Evolutionary conservation across 257 asterid genomes (phyloP).

Genomic region (Mitragyna speciosa): DNA sequence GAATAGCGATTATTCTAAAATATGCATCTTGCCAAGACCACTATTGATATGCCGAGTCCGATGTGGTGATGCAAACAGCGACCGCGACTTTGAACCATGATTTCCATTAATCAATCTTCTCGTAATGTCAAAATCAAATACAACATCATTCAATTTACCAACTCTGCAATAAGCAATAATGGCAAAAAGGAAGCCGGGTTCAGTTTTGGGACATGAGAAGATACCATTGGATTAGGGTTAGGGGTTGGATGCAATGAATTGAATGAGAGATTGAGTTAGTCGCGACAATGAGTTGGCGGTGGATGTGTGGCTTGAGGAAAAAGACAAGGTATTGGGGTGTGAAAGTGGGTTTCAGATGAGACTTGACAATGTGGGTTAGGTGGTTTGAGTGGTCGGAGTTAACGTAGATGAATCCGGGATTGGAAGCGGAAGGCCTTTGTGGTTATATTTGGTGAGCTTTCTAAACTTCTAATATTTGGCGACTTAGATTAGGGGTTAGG

Average conservation of each 20-base stretch:
- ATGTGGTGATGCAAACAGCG: no score
- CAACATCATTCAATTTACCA: constrained; percentile 63
- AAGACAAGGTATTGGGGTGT: constrained; percentile 62
- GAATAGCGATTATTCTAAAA: no score
- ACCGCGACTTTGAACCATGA: no score
- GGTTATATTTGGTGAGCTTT: no score
- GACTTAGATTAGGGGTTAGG: no score
- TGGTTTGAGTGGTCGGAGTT: constrained; percentile 38
- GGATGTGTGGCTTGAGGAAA: constrained; percentile 62
- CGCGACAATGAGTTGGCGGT: constrained; percentile 79
- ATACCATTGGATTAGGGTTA: constrained; percentile 96
- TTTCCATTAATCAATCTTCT: constrained; percentile 73
- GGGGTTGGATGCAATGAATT: constrained; percentile 75
- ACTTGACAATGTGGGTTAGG: constrained; percentile 46
- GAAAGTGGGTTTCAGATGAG: constrained; percentile 52
- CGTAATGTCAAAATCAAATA: constrained; percentile 66
- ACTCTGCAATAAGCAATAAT: constrained; percentile 58
- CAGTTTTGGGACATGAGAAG: constrained; percentile 73
- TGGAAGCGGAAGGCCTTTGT: constrained; percentile 29
- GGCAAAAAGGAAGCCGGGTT: constrained; percentile 66
- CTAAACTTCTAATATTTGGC: no score
- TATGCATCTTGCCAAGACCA: no score
- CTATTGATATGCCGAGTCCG: no score
- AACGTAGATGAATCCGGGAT: constrained; percentile 36
- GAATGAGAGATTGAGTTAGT: constrained; percentile 59